These are phyloP conservation scores for Solanum chacoense DNA, from an alignment of 305 asterid genomes.

Conservation along the genomic window DNA sequence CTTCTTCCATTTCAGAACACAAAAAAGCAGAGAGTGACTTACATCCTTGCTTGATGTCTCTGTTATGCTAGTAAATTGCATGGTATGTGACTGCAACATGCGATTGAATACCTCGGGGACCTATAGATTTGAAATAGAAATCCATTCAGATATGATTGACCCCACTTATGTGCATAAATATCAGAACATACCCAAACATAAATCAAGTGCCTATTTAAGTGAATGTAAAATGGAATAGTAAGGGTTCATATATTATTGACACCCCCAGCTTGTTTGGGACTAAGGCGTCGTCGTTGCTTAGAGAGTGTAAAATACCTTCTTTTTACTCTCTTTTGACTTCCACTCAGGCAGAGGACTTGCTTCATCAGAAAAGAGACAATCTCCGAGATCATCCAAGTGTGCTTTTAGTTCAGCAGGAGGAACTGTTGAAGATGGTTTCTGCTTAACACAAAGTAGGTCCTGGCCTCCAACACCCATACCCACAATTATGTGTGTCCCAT, in stretches of 20 bases:
- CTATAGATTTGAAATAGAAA: conserved; percentile 26
- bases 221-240: not conserved
- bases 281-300: not conserved
- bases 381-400: conserved; percentile 91
- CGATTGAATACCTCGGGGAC: conserved; percentile 83
- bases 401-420: conserved; percentile 91
- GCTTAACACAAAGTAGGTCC: conserved; percentile 90
- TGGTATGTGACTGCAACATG: conserved; percentile 85
- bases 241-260: not conserved
- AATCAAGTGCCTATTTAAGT: not conserved
- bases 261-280: not conserved
- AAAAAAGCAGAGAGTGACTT: conserved; percentile 17
- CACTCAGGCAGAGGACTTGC: conserved; percentile 61
- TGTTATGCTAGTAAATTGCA: conserved; percentile 89
- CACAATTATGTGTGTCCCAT: conserved; percentile 89
- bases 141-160: not conserved
- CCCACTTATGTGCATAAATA: not conserved
- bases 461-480: conserved; percentile 98
- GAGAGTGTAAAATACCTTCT: conserved; percentile 34
- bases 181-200: not conserved
- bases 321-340: conserved; percentile 42
- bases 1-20: not conserved
- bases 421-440: conserved; percentile 72
- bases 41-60: conserved; percentile 98
- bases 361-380: conserved; percentile 78